These are phyloP conservation scores for Pharus latifolius DNA, from an alignment of 176 grass and related monocot genomes.

Conservation along the genomic window DNA sequence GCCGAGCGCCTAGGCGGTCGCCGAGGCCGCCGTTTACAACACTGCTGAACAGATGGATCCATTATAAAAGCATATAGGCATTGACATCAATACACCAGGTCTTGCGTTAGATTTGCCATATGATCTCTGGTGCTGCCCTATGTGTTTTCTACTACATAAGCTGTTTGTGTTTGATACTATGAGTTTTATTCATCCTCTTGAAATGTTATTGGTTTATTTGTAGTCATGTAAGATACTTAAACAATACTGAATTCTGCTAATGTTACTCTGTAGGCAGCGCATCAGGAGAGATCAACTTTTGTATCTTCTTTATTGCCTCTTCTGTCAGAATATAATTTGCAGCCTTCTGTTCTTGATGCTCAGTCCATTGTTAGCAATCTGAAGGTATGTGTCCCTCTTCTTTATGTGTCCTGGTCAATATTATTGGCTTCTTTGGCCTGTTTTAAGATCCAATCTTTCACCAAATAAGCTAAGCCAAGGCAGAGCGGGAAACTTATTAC, in stretches of 20 bases:
- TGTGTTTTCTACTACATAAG: constrained; percentile 1
- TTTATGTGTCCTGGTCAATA: background rate
- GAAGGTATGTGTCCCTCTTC: constrained; percentile 44
- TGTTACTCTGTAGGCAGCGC: constrained; percentile 53
- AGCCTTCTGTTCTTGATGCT: constrained; percentile 77
- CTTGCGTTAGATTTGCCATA: background rate
- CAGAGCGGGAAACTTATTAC: background rate
- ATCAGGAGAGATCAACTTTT: constrained; percentile 92
- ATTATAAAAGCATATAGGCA: no score
- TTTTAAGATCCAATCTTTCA: constrained; percentile 4
- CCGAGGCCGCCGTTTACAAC: no score
- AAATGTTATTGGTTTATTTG: background rate
- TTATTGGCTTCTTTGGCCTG: background rate
- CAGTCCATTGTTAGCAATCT: constrained; percentile 86
- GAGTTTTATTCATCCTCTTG: background rate
- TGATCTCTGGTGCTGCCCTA: background rate
- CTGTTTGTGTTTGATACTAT: background rate
- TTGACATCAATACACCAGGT: no score
- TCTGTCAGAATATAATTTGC: constrained; percentile 69
- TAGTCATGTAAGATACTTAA: background rate
- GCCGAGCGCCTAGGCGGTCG: no score
- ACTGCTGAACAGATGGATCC: no score
- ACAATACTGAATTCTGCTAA: constrained; percentile 9
- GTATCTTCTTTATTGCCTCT: constrained; percentile 85
- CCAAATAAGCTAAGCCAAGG: background rate